Base-by-base conservation (phyloP, 2,329 filamentous ascomycete species). In the Talaromyces rugulosus region DNA sequence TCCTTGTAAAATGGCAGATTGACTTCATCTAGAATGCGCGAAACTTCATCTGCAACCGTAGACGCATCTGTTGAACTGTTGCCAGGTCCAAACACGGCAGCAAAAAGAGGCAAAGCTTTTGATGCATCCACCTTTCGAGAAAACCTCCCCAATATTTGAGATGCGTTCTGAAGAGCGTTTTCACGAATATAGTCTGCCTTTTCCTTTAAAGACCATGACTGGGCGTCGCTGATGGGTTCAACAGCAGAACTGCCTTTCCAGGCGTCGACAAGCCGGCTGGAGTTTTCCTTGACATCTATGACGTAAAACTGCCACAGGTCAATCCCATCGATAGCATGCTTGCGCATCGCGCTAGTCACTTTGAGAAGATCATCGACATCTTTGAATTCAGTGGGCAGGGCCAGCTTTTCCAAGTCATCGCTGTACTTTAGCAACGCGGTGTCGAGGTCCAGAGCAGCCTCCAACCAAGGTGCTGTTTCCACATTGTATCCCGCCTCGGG, bases 401-500 rank as follows among this genome's bases (percentile, higher is more conserved):
- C 90, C 2, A 93, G 79, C 54, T 84, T 80, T 53, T 82, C 78
- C n/a, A 91, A 78, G 6, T 87, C 80, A 30, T 82, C 78, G 64
- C 88, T 82, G 70, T 86, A 90, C 58, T 85, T 77, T 58, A 89
- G 73, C n/a, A 98, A 78, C 36, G 87, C 88, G 47, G 82, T 86
- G 70, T 96, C 88, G n/a, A 98, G 81, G 63, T 92, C 90, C 16
- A 96, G 80, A 4, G 86, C 85, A 51, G 85, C 77, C 67, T 83
- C 80, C 44, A 89, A 74, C 81, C 85, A 87, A 9, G 95, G 95
- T 0, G 95, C 93, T 0, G 94, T 98, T 47, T 88, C 87, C 66
- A 96, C 81, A 74, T 96, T 99, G 82, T 99, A 99, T 16, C 95
- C 95, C 52, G 92, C 90, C 69, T 99, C 95, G 0, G 96, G 95